phyloP scores from a whole-genome alignment of 129 eudicot species.

The Chrysanthemum seticuspe region DNA sequence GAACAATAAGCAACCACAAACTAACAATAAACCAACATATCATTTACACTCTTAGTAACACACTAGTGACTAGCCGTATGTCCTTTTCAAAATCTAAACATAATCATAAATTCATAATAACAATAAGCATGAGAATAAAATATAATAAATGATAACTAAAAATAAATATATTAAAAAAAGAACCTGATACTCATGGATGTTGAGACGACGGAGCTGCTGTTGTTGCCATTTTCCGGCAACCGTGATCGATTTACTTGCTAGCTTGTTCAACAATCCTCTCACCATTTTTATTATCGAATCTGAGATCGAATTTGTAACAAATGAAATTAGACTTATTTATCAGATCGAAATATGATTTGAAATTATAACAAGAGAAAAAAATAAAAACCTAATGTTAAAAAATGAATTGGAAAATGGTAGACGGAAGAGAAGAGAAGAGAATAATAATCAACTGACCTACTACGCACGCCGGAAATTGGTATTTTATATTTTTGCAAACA shows the following conservation, averaged over 20 bases:
- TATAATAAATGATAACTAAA: not conserved
- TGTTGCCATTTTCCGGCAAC: slow-evolving; percentile 97
- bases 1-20: not conserved
- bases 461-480: no score
- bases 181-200: slow-evolving; percentile 99
- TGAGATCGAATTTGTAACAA: slow-evolving; percentile 8
- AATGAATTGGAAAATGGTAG: no score
- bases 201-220: slow-evolving; percentile 98
- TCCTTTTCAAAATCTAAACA: not conserved
- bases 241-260: slow-evolving; percentile 63
- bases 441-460: no score
- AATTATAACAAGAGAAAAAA: no score
- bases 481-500: no score
- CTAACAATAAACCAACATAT: not conserved
- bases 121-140: not conserved
- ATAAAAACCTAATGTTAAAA: slow-evolving; percentile 5
- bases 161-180: not conserved
- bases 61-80: not conserved
- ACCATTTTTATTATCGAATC: slow-evolving; percentile 46
- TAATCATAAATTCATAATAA: not conserved
- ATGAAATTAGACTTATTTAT: not conserved
- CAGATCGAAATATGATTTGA: slow-evolving; percentile 6
- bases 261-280: slow-evolving; percentile 69
- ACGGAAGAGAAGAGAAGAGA: no score
- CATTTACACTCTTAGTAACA: not conserved